Evolutionary conservation across 73 alveolate species (phyloP).

Genomic region (Paramecium sonneborni): DNA sequence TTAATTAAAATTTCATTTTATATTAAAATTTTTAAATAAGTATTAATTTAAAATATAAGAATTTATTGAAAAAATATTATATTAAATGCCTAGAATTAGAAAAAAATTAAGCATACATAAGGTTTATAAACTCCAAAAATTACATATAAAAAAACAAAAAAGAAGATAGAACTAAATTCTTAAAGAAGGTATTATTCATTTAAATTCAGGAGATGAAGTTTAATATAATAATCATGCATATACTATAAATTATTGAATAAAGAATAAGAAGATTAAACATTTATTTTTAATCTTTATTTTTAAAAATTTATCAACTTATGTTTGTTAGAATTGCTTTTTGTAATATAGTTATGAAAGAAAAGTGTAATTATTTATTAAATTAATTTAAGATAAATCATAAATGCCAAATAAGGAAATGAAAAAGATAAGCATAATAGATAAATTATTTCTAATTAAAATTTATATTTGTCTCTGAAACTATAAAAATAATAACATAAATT

Average conservation of each 20-base stretch:
- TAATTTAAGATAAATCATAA: not conserved
- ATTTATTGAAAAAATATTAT: constrained; percentile 9
- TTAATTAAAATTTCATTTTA: not conserved
- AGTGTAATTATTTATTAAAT: not conserved
- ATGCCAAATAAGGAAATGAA: not conserved
- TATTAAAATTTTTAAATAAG: constrained; percentile 32
- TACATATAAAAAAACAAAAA: not conserved
- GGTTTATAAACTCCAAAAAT: not conserved
- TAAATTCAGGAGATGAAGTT: not conserved
- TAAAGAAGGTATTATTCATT: not conserved
- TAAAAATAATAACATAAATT: too few species aligned
- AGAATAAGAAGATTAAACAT: constrained; percentile 52
- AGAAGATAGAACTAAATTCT: not conserved
- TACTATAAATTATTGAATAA: constrained; percentile 12
- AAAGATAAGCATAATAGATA: not conserved
- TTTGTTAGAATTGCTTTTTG: constrained; percentile 1
- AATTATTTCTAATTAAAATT: too few species aligned
- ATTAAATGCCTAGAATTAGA: constrained; percentile 53
- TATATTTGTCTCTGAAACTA: too few species aligned
- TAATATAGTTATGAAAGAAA: constrained; percentile 35
- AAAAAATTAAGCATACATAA: constrained; percentile 2
- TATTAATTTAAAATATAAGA: not conserved
- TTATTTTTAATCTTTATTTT: constrained; percentile 50
- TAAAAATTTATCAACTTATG: constrained; percentile 39
- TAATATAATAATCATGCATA: not conserved